phyloP scores from a whole-genome alignment of 768 basidiomycete species.

The Amanita inopinata region DNA sequence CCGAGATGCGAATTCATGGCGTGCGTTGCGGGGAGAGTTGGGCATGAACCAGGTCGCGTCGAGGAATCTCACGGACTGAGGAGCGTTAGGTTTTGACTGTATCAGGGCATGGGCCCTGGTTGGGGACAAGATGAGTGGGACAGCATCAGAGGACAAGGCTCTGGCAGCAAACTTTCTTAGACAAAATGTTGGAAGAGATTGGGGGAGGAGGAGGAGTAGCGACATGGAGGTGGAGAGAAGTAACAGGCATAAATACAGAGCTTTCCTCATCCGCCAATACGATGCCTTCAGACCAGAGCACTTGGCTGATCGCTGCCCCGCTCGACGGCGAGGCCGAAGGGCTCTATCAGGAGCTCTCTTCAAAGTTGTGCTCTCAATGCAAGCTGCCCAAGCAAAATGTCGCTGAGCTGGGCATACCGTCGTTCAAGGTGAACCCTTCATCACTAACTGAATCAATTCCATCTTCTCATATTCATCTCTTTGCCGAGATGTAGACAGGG shows the following conservation, averaged over 20 bases:
- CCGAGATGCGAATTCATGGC: conserved; percentile 56
- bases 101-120: conserved; percentile 30
- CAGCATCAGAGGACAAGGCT: conserved; percentile 12
- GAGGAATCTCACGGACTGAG: conserved; percentile 35
- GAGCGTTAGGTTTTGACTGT: conserved; percentile 22
- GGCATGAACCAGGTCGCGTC: conserved; percentile 97
- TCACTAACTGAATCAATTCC: conserved; percentile 1
- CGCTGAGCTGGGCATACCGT: conserved; percentile 65
- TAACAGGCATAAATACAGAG: conserved; percentile 7
- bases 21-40: conserved; percentile 59
- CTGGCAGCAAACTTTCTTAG: background rate
- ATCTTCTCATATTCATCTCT: conserved; percentile 11
- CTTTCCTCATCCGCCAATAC: conserved; percentile 1
- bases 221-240: no score
- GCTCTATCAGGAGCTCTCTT: conserved; percentile 50
- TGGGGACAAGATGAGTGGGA: conserved; percentile 47
- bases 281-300: conserved; percentile 95
- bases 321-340: conserved; percentile 80
- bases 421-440: conserved; percentile 68
- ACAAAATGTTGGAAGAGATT: background rate
- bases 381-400: conserved; percentile 40
- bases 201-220: background rate
- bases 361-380: conserved; percentile 52
- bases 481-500: conserved; percentile 55
- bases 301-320: conserved; percentile 86